Base-by-base conservation (phyloP, 2,329 filamentous ascomycete genomes). In the Penicillium aurantiogriseum region DNA sequence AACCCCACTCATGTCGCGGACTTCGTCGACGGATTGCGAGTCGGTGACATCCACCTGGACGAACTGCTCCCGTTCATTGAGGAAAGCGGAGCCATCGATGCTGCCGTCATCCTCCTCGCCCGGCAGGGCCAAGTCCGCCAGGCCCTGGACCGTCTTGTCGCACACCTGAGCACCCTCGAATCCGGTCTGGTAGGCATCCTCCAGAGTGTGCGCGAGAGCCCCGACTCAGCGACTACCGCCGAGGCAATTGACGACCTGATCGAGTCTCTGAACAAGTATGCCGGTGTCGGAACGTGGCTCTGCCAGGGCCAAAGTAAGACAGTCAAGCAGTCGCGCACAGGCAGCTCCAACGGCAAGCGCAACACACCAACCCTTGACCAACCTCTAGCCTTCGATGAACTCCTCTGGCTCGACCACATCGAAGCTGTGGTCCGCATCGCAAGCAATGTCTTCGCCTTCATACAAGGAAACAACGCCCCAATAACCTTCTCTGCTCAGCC, bases 251-350 rank as follows among this genome's bases (percentile, higher is more conserved):
- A 88, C 55, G 88, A 92, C 56, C 80, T 96, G 1, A 80, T 96
- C 4, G 84, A 86, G 56, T 87, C 88, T 0, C 78, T 99, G 19
- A 88, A 95, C 60, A 97, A 96, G 71, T 97, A 96, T 74, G 86
- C 88, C 1, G 88, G 92, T 62, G 91, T 99, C 1, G 94, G 95
- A 15, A 93, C 96, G 50, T 99, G 94, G 94, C 80, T 99, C 13
- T 97, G 94, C 67, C 91, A 95, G 74, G 86, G 88, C 1, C 91
- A 96, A 71, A 91, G 85, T 48, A 90, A 88, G 67, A 83, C 82
- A 6, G 81, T 78, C 57, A 71, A 72, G 48, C 68, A 68, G 31
- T 64, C 68, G 13, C 67, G 68, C 19, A 55, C 63, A 11, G 60
- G 63, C 43, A 70, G 63, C 56, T 70, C 63, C 64, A 75, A 65